These are phyloP conservation scores for Pseudogymnoascus pannorum DNA, from an alignment of 2,329 filamentous ascomycete species.

Conservation along the genomic window DNA sequence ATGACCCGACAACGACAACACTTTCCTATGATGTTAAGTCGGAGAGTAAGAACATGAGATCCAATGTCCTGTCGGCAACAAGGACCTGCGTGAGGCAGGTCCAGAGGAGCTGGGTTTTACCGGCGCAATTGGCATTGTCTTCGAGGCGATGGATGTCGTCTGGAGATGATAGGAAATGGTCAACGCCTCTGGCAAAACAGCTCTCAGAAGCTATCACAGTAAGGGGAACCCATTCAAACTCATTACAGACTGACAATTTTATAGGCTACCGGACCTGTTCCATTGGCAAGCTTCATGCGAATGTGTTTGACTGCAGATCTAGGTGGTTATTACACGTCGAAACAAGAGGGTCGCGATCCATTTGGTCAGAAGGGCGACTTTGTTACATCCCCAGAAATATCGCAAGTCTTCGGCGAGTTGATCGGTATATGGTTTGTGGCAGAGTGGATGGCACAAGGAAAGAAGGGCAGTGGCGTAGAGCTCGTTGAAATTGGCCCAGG, in stretches of 20 bases:
- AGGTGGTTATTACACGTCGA: slow-evolving; percentile 87
- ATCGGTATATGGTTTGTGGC: slow-evolving; percentile 91
- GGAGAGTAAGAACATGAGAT: slow-evolving; percentile 22
- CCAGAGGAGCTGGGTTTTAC: slow-evolving; percentile 15
- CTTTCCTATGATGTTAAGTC: background rate
- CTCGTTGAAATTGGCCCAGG: slow-evolving; percentile 93
- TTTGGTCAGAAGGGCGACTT: slow-evolving; percentile 95
- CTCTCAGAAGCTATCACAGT: slow-evolving; percentile 83
- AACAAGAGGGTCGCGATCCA: slow-evolving; percentile 65
- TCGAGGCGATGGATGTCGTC: slow-evolving; percentile 24
- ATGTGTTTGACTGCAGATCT: slow-evolving; percentile 91
- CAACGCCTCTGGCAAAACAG: slow-evolving; percentile 83
- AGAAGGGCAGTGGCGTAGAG: slow-evolving; percentile 65
- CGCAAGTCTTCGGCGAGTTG: slow-evolving; percentile 91
- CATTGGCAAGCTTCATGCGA: slow-evolving; percentile 93
- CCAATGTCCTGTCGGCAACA: slow-evolving; percentile 20
- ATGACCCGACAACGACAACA: background rate
- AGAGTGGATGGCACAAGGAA: slow-evolving; percentile 92
- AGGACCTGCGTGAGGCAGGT: slow-evolving; percentile 21
- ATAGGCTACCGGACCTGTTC: slow-evolving; percentile 79
- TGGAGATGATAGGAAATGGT: slow-evolving; percentile 54
- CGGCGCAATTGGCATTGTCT: slow-evolving; percentile 12
- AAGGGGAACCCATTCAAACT: slow-evolving; percentile 22
- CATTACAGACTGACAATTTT: slow-evolving; percentile 27
- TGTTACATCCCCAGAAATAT: slow-evolving; percentile 94